Base-by-base conservation (phyloP, 805 yeast genomes). In the Candida insectorum region DNA sequence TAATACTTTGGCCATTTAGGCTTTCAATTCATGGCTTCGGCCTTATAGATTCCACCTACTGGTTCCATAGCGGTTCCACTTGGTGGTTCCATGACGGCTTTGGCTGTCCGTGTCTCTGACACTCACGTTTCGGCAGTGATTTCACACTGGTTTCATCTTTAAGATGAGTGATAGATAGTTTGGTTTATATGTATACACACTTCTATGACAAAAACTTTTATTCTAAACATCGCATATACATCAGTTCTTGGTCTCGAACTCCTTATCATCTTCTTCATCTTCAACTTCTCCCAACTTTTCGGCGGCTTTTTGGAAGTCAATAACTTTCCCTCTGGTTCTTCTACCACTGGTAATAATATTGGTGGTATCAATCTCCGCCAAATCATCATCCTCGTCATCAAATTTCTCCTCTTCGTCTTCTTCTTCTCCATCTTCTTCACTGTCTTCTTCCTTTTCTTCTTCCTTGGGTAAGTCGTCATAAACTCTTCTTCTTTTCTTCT, bases 321-420 rank as follows among this genome's bases (percentile, higher is more conserved):
- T 82, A 13, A 81, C 83, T 52, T 80, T 83, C 11, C 96, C 95
- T 47, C 97, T 76, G 6, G 96, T 88, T 68, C 96, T 84, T 61
- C 95, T 73, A 10, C 94, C 93, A 12, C 77, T 63, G n/a, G 82
- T 71, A 44, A 87, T 87, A 54, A 88, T 87, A 60, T 88, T 89
- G 24, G 87, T 65, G 24, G 82, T 69, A 52, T 85, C 95, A 45
- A 88, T 85, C 59, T 83, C 95, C 22, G 73, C 71, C 44, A 86
- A 66, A 48, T 83, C 91, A 48, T 85, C 95, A 39, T 75, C 76
- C 26, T 71, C 80, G 29, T 71, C 64, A 12, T 54, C 73, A 6
- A 54, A 64, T 12, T 52, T 58, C 33, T 62, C 75, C 39, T 74
- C 75, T 10, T 52, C 59, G 30, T 62, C 75, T 14, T 64, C 74